Conservation (phyloP, 768 basidiomycete genomes). For the Polyporus arcularius region DNA sequence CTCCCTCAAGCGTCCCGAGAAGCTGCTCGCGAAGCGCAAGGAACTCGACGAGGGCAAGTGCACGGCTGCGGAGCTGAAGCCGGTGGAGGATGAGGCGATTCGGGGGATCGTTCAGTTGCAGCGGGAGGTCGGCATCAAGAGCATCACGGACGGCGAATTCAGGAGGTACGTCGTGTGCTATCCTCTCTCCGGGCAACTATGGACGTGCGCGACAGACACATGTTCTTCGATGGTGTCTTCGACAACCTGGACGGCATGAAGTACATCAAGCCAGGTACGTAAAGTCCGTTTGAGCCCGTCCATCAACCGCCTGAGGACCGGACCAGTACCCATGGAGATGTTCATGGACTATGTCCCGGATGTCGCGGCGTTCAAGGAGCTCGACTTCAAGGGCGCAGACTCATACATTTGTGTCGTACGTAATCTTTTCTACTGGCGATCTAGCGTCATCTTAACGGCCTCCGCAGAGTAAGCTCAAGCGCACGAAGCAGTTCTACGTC, state of each 20-base stretch:
- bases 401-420: slow-evolving; percentile 32
- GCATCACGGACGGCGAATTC: slow-evolving; percentile 66
- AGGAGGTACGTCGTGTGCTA: slow-evolving; percentile 25
- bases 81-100: slow-evolving; percentile 55
- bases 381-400: slow-evolving; percentile 34
- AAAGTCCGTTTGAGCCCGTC: neutral
- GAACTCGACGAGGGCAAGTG: slow-evolving; percentile 44
- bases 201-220: slow-evolving; percentile 36
- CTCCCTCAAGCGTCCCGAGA: slow-evolving; percentile 55
- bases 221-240: slow-evolving; percentile 69
- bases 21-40: slow-evolving; percentile 50
- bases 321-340: slow-evolving; percentile 3
- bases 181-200: neutral
- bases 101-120: slow-evolving; percentile 54
- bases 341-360: slow-evolving; percentile 37
- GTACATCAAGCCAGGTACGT: slow-evolving; percentile 41
- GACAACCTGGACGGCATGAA: slow-evolving; percentile 67
- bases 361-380: slow-evolving; percentile 33
- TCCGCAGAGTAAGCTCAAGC: slow-evolving; percentile 62
- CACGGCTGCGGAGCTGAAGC: slow-evolving; percentile 44
- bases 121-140: slow-evolving; percentile 53
- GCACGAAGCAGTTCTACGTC: slow-evolving; percentile 61
- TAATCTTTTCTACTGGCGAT: neutral
- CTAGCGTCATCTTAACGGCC: neutral
- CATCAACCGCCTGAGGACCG: neutral